Percentiles rank a stretch among this genome's conserved stretches.
phyloP scores from a whole-genome alignment of 2,329 filamentous ascomycete species.

The Boeremia exigua region DNA sequence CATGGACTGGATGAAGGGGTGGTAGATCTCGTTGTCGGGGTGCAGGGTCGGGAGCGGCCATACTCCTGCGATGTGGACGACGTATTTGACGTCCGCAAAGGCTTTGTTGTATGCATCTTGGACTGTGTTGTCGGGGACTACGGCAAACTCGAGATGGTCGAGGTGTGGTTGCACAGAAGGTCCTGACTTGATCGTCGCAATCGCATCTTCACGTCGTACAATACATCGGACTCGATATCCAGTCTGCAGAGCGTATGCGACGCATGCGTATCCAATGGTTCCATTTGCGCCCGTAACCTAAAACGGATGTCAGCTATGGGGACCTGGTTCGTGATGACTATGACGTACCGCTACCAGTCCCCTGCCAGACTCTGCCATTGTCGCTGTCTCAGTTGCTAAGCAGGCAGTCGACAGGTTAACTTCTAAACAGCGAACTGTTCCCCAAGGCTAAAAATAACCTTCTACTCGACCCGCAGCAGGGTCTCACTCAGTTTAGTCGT shows the following conservation, averaged over 20 bases:
- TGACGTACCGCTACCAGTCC: constrained; percentile 36
- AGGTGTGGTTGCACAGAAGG: constrained; percentile 35
- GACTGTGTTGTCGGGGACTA: constrained; percentile 39
- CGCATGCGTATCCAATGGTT: constrained; percentile 42
- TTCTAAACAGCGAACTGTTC: background rate
- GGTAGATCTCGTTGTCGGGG: constrained; percentile 43
- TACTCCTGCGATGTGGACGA: constrained; percentile 43
- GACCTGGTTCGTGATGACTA: background rate
- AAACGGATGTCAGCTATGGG: background rate
- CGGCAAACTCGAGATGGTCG: constrained; percentile 29
- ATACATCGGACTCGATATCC: constrained; percentile 45
- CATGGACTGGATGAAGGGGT: constrained; percentile 42
- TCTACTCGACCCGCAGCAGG: background rate
- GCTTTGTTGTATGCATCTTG: constrained; percentile 38
- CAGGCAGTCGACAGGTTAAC: background rate
- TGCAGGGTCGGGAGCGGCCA: constrained; percentile 43
- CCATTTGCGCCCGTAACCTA: constrained; percentile 47
- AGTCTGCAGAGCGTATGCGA: constrained; percentile 31
- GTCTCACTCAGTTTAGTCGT: background rate
- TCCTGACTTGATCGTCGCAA: constrained; percentile 30
- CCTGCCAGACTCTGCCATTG: constrained; percentile 18
- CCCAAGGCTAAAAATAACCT: constrained; percentile 2
- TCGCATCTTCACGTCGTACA: constrained; percentile 37
- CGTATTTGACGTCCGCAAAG: constrained; percentile 30
- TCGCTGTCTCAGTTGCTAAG: background rate